Evolutionary conservation across 2,329 filamentous ascomycete genomes (phyloP).

Genomic region (Neopestalotiopsis rosae): DNA sequence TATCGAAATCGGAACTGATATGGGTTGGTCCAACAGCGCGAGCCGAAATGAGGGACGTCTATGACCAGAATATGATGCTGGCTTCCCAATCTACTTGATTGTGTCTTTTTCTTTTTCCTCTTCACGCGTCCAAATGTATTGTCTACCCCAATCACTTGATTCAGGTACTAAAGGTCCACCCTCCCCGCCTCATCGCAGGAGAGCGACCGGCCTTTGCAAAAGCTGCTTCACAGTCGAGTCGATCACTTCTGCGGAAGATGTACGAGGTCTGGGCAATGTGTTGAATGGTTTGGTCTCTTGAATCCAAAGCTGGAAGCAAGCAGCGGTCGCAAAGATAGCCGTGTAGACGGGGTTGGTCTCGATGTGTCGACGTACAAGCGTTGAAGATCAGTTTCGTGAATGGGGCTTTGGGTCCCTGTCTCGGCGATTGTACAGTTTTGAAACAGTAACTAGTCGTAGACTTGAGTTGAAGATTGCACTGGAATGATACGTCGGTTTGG

Average conservation of each 20-base stretch:
- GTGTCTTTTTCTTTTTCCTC: constrained; percentile 18
- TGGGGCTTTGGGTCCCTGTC: neutral
- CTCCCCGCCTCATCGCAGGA: constrained; percentile 42
- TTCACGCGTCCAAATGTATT: constrained; percentile 20
- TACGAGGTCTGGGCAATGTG: neutral
- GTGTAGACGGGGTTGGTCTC: neutral
- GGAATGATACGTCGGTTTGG: neutral
- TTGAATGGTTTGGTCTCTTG: neutral
- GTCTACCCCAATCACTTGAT: constrained; percentile 34
- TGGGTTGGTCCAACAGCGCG: neutral
- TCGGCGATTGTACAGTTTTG: neutral
- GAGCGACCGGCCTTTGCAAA: constrained; percentile 34
- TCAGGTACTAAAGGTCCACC: constrained; percentile 37
- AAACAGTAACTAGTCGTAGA: neutral
- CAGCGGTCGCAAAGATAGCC: neutral
- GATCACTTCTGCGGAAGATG: neutral
- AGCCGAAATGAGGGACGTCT: neutral
- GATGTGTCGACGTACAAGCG: neutral
- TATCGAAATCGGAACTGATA: neutral
- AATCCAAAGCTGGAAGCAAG: neutral
- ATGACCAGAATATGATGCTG: neutral
- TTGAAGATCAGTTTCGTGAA: neutral
- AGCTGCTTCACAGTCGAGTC: constrained; percentile 14
- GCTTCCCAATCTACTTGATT: constrained; percentile 7
- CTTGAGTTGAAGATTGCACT: neutral